These are phyloP conservation scores for Trichophyton rubrum DNA, from an alignment of 2,329 filamentous ascomycete genomes.

Conservation along the genomic window DNA sequence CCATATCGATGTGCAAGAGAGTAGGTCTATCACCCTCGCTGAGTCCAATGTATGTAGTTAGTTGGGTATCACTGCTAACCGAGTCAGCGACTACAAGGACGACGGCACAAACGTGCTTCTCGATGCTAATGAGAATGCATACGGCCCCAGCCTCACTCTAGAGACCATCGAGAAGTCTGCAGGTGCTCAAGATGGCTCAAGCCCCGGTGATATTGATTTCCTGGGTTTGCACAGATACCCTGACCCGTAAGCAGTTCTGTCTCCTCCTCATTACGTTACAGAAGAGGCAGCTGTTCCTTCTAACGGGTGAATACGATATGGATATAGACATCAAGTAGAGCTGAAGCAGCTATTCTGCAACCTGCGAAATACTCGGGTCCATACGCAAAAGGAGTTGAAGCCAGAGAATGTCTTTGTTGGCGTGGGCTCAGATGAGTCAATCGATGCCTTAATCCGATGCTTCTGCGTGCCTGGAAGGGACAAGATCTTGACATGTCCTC, in stretches of 20 bases:
- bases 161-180: slow-evolving; percentile 38
- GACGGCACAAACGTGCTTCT: slow-evolving; percentile 91
- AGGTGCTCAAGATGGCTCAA: slow-evolving; percentile 28
- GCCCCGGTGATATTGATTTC: slow-evolving; percentile 52
- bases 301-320: not conserved
- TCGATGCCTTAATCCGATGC: slow-evolving; percentile 83
- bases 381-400: slow-evolving; percentile 59
- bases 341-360: slow-evolving; percentile 79
- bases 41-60: not conserved
- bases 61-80: slow-evolving; percentile 20
- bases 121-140: slow-evolving; percentile 96
- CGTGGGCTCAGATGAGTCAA: slow-evolving; percentile 91
- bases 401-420: slow-evolving; percentile 86
- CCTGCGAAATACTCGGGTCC: slow-evolving; percentile 68
- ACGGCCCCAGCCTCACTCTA: slow-evolving; percentile 62
- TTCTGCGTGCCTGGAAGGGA: slow-evolving; percentile 83
- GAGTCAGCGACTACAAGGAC: slow-evolving; percentile 86
- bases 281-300: not conserved
- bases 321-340: slow-evolving; percentile 58
- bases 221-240: slow-evolving; percentile 84
- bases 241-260: slow-evolving; percentile 48
- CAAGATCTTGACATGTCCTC: slow-evolving; percentile 86
- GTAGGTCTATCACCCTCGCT: slow-evolving; percentile 38
- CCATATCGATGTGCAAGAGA: slow-evolving; percentile 74
- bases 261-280: not conserved